Percentiles rank a stretch among this genome's conserved stretches.
phyloP scores from a whole-genome alignment of 169 alveolate species.

The Plasmodium fragile region DNA sequence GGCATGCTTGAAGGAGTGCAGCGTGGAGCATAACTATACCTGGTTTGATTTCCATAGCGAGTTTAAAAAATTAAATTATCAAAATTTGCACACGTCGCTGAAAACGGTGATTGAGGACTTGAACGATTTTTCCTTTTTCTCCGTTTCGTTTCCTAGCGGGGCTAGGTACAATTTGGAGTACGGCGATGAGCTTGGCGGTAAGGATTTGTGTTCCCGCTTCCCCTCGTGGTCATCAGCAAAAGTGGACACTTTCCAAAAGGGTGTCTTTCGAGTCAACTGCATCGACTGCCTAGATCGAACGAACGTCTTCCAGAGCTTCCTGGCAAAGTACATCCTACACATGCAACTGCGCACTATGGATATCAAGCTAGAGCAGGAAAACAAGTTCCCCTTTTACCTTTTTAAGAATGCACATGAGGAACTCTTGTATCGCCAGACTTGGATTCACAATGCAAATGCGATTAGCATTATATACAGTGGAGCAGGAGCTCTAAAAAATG shows the following conservation, averaged over 20 bases:
- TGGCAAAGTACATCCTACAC: conserved; percentile 49
- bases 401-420: conserved; percentile 40
- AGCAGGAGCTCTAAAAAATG: conserved; percentile 72
- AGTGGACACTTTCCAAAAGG: conserved; percentile 88
- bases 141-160: conserved; percentile 35
- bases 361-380: conserved; percentile 32
- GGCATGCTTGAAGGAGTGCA: conserved; percentile 37
- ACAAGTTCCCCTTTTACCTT: conserved; percentile 53
- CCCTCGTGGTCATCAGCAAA: conserved; percentile 26
- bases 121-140: conserved; percentile 50
- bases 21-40: conserved; percentile 36
- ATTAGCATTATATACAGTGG: conserved; percentile 70
- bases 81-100: conserved; percentile 17
- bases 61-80: conserved; percentile 48
- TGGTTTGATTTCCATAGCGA: conserved; percentile 77
- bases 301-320: conserved; percentile 95
- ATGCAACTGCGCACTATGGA: conserved; percentile 39
- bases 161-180: conserved; percentile 11
- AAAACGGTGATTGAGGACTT: conserved; percentile 46
- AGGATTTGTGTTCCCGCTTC: neutral
- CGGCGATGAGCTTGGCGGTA: neutral
- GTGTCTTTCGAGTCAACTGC: conserved; percentile 97
- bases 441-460: conserved; percentile 75
- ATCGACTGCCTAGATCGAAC: conserved; percentile 98
- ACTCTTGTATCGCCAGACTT: conserved; percentile 33